Conservation (phyloP, 768 basidiomycete genomes). For the Pholiota conissans region DNA sequence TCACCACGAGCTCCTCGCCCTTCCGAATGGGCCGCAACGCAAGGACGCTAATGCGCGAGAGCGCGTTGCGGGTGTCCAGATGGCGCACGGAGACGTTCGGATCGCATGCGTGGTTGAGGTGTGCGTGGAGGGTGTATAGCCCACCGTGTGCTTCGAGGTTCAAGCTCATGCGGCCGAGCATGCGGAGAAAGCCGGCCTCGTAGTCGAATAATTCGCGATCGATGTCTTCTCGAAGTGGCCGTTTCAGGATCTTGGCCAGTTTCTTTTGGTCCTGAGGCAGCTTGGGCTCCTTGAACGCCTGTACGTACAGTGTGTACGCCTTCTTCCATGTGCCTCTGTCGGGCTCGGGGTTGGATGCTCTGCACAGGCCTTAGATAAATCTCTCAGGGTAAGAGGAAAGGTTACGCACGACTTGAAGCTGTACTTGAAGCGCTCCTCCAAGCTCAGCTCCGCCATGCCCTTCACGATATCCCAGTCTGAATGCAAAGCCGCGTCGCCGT, state of each 20-base stretch:
- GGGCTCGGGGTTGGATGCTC: slow-evolving; percentile 43
- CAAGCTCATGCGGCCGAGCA: slow-evolving; percentile 76
- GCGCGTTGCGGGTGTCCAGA: slow-evolving; percentile 64
- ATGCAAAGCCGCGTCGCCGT: slow-evolving; percentile 43
- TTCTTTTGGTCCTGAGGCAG: slow-evolving; percentile 52
- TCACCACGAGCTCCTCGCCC: slow-evolving; percentile 76
- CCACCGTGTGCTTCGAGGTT: slow-evolving; percentile 89
- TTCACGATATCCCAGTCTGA: slow-evolving; percentile 56
- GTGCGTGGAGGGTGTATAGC: slow-evolving; percentile 82
- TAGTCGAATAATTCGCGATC: slow-evolving; percentile 69
- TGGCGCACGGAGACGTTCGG: slow-evolving; percentile 83
- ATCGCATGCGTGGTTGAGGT: slow-evolving; percentile 82
- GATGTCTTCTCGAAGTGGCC: slow-evolving; percentile 47
- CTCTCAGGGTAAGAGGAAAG: slow-evolving; percentile 2
- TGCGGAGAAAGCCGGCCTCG: slow-evolving; percentile 64
- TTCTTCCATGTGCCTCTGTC: slow-evolving; percentile 68
- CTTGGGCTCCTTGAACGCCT: slow-evolving; percentile 64
- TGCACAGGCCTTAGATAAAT: slow-evolving; percentile 6
- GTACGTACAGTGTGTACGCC: slow-evolving; percentile 55
- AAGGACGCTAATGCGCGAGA: slow-evolving; percentile 75
- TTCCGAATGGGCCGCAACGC: slow-evolving; percentile 61
- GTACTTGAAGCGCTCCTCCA: slow-evolving; percentile 66
- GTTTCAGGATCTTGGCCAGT: slow-evolving; percentile 54
- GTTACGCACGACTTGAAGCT: slow-evolving; percentile 45
- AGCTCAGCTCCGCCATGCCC: slow-evolving; percentile 70